Conservation (phyloP, 495 filamentous ascomycete species). For the Copromyces sp. region DNA sequence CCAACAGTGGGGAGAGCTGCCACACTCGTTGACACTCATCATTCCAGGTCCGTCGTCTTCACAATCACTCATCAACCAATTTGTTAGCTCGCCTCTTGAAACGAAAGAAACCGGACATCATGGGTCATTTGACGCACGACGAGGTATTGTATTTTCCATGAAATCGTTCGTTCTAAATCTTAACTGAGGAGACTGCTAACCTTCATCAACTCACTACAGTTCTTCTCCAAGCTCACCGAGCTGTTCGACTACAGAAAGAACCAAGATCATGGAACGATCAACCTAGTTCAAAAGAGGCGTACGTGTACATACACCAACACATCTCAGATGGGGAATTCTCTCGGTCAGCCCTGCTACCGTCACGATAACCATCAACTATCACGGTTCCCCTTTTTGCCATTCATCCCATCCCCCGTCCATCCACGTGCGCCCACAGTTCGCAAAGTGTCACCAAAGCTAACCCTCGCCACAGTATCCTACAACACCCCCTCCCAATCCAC, state of each 20-base stretch:
- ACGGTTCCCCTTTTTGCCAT: neutral
- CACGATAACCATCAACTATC: slow-evolving; percentile 10
- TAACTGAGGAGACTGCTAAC: slow-evolving; percentile 15
- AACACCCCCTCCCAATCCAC: neutral
- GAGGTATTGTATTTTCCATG: slow-evolving; percentile 43
- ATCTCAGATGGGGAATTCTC: neutral
- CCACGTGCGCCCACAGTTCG: neutral
- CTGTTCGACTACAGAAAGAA: slow-evolving; percentile 62
- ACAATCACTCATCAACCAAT: neutral
- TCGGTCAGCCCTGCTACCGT: neutral
- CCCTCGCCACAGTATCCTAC: neutral
- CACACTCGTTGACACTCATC: neutral
- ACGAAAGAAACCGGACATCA: neutral
- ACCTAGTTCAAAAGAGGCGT: slow-evolving; percentile 78
- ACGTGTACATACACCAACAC: slow-evolving; percentile 17
- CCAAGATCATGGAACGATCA: slow-evolving; percentile 66
- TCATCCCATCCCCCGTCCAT: neutral
- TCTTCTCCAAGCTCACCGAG: slow-evolving; percentile 67
- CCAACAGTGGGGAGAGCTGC: neutral
- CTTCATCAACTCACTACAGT: slow-evolving; percentile 39
- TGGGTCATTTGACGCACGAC: slow-evolving; percentile 54
- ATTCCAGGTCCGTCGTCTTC: neutral
- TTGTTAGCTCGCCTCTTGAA: neutral
- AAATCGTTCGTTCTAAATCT: neutral
- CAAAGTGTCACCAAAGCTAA: slow-evolving; percentile 9